These are phyloP conservation scores for Starmerella vaccinii DNA, from an alignment of 805 yeast species.

Conservation along the genomic window DNA sequence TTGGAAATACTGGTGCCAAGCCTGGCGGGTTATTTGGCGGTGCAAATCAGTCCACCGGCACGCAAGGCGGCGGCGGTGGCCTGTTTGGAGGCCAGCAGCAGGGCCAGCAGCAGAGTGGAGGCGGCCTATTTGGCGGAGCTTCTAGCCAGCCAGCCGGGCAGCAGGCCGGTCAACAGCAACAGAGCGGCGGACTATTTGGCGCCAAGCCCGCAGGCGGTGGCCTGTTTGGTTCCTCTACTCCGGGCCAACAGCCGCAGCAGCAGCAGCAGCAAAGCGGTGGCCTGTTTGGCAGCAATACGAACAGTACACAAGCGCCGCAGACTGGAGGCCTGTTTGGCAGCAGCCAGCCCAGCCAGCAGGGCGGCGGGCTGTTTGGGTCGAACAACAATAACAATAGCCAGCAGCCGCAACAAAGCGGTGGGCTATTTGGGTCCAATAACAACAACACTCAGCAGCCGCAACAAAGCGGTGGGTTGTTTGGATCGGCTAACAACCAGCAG, in stretches of 20 bases:
- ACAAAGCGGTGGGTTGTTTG: slow-evolving; percentile 13
- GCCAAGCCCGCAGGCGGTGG: neutral
- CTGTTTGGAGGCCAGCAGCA: neutral
- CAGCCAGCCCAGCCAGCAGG: neutral
- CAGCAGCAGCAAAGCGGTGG: slow-evolving; percentile 9
- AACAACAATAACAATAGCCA: neutral
- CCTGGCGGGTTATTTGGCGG: slow-evolving; percentile 8
- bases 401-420: slow-evolving; percentile 3
- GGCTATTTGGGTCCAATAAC: slow-evolving; percentile 8
- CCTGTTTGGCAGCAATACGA: neutral
- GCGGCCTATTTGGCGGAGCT: neutral
- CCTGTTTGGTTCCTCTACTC: neutral
- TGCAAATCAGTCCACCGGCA: neutral
- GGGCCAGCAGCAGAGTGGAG: neutral
- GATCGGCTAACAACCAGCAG: neutral
- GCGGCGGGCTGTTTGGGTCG: slow-evolving; percentile 3
- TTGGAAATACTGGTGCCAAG: slow-evolving; percentile 1
- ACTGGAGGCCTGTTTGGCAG: slow-evolving; percentile 6
- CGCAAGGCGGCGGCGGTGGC: neutral
- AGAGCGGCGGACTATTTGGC: neutral
- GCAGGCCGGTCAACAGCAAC: neutral
- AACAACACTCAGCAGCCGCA: neutral
- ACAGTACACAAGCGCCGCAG: neutral
- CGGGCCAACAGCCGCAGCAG: neutral
- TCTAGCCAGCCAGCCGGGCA: neutral